Percentiles rank a stretch among this genome's conserved stretches.
phyloP scores from a whole-genome alignment of 352 stramenopile genomes.

The Pythium grandisporangium region DNA sequence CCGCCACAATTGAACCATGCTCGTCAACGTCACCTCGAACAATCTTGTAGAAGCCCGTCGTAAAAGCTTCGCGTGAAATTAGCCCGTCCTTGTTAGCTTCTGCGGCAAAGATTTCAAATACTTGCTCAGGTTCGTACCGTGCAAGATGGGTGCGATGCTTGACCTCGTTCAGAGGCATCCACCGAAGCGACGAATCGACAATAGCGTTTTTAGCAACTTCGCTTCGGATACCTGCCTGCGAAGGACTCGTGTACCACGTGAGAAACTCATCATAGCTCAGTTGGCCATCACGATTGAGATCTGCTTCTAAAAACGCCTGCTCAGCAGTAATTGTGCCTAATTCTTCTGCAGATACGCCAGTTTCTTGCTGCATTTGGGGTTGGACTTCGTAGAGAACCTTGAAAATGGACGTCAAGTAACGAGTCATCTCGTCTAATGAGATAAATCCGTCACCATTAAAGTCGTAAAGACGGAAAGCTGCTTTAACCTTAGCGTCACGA shows the following conservation, averaged over 20 bases:
- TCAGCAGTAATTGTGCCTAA: constrained; percentile 73
- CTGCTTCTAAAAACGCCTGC: constrained; percentile 79
- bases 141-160: constrained; percentile 77
- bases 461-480: constrained; percentile 80
- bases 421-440: constrained; percentile 79
- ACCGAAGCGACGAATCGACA: constrained; percentile 69
- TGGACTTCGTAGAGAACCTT: constrained; percentile 83
- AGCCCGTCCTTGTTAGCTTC: constrained; percentile 67
- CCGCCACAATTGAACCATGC: too few species aligned
- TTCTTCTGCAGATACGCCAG: constrained; percentile 59
- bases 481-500: constrained; percentile 74
- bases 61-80: constrained; percentile 65
- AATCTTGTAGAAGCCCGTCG: constrained; percentile 69
- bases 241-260: constrained; percentile 74
- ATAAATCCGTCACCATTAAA: constrained; percentile 83
- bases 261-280: constrained; percentile 85
- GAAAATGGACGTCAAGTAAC: constrained; percentile 84
- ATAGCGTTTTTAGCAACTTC: constrained; percentile 59
- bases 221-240: constrained; percentile 59
- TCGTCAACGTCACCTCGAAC: constrained; percentile 18
- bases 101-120: constrained; percentile 82
- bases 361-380: constrained; percentile 53
- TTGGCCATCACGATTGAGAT: constrained; percentile 70
- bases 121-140: constrained; percentile 65
- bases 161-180: constrained; percentile 75